Base-by-base conservation (phyloP, 129 eudicot species). In the Kitagawia praeruptora region DNA sequence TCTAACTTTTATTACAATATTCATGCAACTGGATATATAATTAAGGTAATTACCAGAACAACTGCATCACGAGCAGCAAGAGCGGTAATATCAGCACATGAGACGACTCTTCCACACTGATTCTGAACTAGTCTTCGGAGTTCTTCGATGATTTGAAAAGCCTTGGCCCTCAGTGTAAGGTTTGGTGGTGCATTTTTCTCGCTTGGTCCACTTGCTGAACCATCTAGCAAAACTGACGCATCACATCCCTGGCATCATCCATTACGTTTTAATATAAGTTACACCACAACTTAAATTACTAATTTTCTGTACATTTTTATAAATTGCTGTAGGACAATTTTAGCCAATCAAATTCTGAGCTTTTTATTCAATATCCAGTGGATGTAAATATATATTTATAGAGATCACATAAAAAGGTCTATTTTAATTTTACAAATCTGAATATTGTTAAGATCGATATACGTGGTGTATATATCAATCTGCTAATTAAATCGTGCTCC, bases 31-130 rank as follows among this genome's bases (percentile, higher is more conserved):
- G 12, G 53, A 15, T 48, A 31, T 31, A 31, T 31, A 48, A 12
- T 8, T 14, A 14, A 28, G 71, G 71, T 28, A 58, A 37, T 79
- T 87, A 90, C 91, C 95, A 90, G 75, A 80, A 80, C 84, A 75
- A 90, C 79, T 27, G 95, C 63, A 61, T 90, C 95, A 3, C 95
- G 90, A 28, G 92, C 95, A 44, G 88, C 95, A n/a, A 90, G 80
- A 23, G 95, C 87, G 41, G 91, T 78, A 34, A 90, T 86, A 86
- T 90, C 95, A 25, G 95, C 81, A 73, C 76, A 73, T 11, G 76
- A 73, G 18, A 42, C 53, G 5, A 73, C 49, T 42, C 76, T 42
- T 2, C 76, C 76, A 5, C 76, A 73, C 6, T 73, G 38, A 11
- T 56, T 45, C 1, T 84, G 85, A 25, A 84, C 81, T 7, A 83